phyloP scores from a whole-genome alignment of 2,329 filamentous ascomycete species.

The Penicillium sp. region DNA sequence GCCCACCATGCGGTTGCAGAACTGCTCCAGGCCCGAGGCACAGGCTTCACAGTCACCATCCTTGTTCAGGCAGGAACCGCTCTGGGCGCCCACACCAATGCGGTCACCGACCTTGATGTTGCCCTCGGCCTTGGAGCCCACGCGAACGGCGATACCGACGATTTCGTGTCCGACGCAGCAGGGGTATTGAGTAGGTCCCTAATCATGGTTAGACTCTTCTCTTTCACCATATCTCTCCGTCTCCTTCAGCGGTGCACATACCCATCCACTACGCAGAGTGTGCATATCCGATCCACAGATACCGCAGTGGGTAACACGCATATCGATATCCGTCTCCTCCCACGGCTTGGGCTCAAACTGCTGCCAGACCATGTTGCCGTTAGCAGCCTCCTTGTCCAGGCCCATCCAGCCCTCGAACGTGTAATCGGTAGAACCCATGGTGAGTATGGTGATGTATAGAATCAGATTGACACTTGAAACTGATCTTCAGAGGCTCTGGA shows the following conservation, averaged over 20 bases:
- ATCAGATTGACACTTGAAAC: background rate
- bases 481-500: background rate
- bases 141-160: constrained; percentile 58
- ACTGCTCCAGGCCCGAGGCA: constrained; percentile 38
- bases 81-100: constrained; percentile 60
- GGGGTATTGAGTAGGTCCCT: constrained; percentile 38
- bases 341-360: constrained; percentile 63
- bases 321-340: constrained; percentile 65
- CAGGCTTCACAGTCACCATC: constrained; percentile 54
- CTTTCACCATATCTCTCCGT: background rate
- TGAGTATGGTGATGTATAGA: background rate
- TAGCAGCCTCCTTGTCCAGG: constrained; percentile 47
- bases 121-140: constrained; percentile 48
- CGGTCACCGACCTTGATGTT: constrained; percentile 36
- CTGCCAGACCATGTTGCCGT: constrained; percentile 57
- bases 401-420: constrained; percentile 60
- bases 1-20: constrained; percentile 28
- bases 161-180: constrained; percentile 65
- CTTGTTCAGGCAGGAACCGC: constrained; percentile 51
- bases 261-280: constrained; percentile 52
- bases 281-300: constrained; percentile 65
- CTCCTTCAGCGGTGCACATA: constrained; percentile 13
- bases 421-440: constrained; percentile 40
- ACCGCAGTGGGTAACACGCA: constrained; percentile 63
- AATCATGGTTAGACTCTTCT: background rate